These are phyloP conservation scores for Spatholobus suberectus DNA, from an alignment of 306 rosid genomes.

Conservation along the genomic window DNA sequence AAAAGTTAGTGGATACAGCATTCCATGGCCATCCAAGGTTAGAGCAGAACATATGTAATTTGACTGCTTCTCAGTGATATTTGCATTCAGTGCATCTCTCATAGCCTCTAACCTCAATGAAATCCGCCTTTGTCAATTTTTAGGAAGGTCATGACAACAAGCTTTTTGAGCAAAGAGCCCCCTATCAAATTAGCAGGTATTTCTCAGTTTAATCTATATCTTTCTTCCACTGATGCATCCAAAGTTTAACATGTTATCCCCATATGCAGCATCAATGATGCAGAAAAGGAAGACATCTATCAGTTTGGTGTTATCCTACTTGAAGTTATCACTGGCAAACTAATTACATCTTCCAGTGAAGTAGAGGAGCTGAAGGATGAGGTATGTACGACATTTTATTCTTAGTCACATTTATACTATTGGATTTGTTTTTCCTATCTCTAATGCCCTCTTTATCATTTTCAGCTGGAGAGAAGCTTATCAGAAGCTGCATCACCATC, in stretches of 20 bases:
- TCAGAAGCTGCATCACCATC: slow-evolving; percentile 56
- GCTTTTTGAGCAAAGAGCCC: slow-evolving; percentile 31
- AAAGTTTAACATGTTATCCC: neutral
- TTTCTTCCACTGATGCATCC: neutral
- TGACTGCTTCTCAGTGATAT: neutral
- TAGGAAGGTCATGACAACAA: slow-evolving; percentile 41
- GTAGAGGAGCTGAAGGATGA: slow-evolving; percentile 60
- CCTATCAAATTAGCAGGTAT: slow-evolving; percentile 45
- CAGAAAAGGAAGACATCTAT: slow-evolving; percentile 88
- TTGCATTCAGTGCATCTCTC: neutral
- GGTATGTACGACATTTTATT: slow-evolving; percentile 49
- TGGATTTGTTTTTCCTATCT: neutral
- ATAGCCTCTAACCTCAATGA: neutral
- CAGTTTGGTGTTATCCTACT: slow-evolving; percentile 82
- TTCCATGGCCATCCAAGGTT: slow-evolving; percentile 76
- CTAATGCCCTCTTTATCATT: slow-evolving; percentile 1
- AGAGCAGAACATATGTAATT: neutral
- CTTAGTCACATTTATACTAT: neutral
- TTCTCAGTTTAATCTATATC: slow-evolving; percentile 1
- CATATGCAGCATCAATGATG: slow-evolving; percentile 45
- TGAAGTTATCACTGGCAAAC: slow-evolving; percentile 75
- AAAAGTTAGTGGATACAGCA: slow-evolving; percentile 74
- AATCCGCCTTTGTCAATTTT: slow-evolving; percentile 25
- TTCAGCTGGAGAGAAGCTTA: slow-evolving; percentile 71
- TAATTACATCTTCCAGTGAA: slow-evolving; percentile 55